Base-by-base conservation (phyloP, 2,329 filamentous ascomycete genomes). In the Xylariomycetidae sp. region DNA sequence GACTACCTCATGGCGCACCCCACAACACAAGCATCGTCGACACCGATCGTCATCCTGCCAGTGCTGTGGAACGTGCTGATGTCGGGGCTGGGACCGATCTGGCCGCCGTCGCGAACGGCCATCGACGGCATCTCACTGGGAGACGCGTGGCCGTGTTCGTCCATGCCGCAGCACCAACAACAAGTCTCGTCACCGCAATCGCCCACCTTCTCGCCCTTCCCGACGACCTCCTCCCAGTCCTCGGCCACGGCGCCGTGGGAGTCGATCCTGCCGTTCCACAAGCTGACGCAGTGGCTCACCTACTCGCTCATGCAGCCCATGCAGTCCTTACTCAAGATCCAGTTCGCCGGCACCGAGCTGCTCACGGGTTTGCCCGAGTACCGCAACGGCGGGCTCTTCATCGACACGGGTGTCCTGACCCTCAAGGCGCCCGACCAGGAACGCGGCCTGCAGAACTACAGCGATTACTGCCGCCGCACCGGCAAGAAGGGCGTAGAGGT, bases 271-370 rank as follows among this genome's bases (percentile, higher is more conserved):
- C 88, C 88, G 0, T 94, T 95, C 65, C 89, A 95, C 67, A 95
- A 94, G 63, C 73, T 94, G 22, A 93, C 88, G 0, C 88, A 95
- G 59, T 95, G 89, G 89, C 79, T 95, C 35, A 86, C 84, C 31
- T 95, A 95, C 62, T 94, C 87, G 3, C 74, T 95, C 35, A 93
- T 93, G 85, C 82, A 88, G 16, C 88, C 88, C 0, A 93, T 95
- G 82, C 76, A 81, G 35, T 84, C 79, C 44, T 61, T 94, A 15
- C 77, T 94, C 49, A 76, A 82, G 37, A 79, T 93, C 38, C 78
- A 87, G 45, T 92, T 92, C 57, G 79, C 82, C 3, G 86, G 87
- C 26, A 76, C 78, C 2, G 85, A 93, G 40, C 71, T 93, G 6
- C 70, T 94, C 44, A 95, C 89, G 1, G 89, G 87, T 15, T 68